A percentile compares a stretch with the other conserved stretches of the same genome.
These are phyloP conservation scores for Ustilago trichophora DNA, from an alignment of 1,284 basidiomycete genomes.

Conservation along the genomic window DNA sequence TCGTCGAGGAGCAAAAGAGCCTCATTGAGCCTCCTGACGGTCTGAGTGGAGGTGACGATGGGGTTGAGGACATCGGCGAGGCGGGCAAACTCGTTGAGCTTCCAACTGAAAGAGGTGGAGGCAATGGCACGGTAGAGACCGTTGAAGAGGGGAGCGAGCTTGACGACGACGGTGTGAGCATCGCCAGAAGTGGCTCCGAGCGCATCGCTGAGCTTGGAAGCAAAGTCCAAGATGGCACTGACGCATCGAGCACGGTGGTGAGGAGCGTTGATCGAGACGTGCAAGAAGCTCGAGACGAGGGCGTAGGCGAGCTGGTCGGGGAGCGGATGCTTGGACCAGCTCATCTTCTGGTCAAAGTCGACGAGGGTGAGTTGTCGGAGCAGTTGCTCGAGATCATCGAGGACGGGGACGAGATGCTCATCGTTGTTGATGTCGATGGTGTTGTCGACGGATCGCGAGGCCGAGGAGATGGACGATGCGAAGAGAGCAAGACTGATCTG, in stretches of 20 bases:
- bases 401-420: conserved; percentile 55
- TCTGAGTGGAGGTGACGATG: conserved; percentile 74
- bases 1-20: conserved; percentile 68
- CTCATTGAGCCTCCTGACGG: conserved; percentile 69
- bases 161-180: conserved; percentile 76
- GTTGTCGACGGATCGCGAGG: conserved; percentile 48
- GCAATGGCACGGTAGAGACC: conserved; percentile 86
- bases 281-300: conserved; percentile 70
- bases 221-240: conserved; percentile 44
- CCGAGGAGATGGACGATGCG: conserved; percentile 59
- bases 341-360: conserved; percentile 54
- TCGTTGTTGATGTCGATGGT: conserved; percentile 46
- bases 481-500: conserved; percentile 63
- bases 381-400: conserved; percentile 50
- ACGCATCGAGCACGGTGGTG: conserved; percentile 72
- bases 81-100: conserved; percentile 74
- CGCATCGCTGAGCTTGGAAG: conserved; percentile 24
- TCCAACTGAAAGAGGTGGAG: conserved; percentile 80
- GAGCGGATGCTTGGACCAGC: conserved; percentile 52
- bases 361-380: conserved; percentile 39
- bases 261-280: conserved; percentile 73
- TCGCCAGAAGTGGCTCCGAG: conserved; percentile 69
- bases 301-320: conserved; percentile 62
- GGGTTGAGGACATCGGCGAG: conserved; percentile 72
- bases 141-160: conserved; percentile 79